These are phyloP conservation scores for Lodderomyces elongisporus DNA, from an alignment of 1,139 yeast genomes.

Conservation along the genomic window DNA sequence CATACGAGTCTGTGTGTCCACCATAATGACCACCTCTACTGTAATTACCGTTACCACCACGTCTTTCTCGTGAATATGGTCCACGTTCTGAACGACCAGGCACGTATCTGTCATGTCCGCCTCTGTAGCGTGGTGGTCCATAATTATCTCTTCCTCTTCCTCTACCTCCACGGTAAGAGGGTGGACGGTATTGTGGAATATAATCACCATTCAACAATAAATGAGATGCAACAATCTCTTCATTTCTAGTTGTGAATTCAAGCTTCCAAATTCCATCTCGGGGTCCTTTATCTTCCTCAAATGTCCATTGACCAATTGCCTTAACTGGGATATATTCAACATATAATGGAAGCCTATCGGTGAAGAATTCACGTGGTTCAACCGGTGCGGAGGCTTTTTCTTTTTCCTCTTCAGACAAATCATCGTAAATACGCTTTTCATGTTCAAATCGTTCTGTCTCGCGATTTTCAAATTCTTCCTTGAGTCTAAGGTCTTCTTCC, in stretches of 20 bases:
- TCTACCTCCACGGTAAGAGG: slow-evolving; percentile 7
- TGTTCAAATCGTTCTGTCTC: slow-evolving; percentile 21
- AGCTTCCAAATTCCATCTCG: slow-evolving; percentile 42
- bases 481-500: slow-evolving; percentile 21
- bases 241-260: slow-evolving; percentile 25
- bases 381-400: slow-evolving; percentile 13
- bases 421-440: slow-evolving; percentile 18
- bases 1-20: slow-evolving; percentile 8
- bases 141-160: slow-evolving; percentile 3
- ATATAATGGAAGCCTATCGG: slow-evolving; percentile 26
- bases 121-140: slow-evolving; percentile 6
- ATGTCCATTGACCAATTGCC: slow-evolving; percentile 44
- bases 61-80: too few relatives aligned
- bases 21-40: slow-evolving; percentile 6
- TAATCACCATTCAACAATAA: slow-evolving; percentile 34
- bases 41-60: slow-evolving; percentile 2
- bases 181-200: slow-evolving; percentile 19
- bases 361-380: slow-evolving; percentile 17
- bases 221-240: slow-evolving; percentile 34
- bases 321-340: slow-evolving; percentile 44
- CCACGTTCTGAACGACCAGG: too few relatives aligned
- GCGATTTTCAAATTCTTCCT: slow-evolving; percentile 18
- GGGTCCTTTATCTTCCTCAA: slow-evolving; percentile 43
- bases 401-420: slow-evolving; percentile 10
- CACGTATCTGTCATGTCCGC: slow-evolving; percentile 7